Evolutionary conservation across 371 early-diverging fungal genomes (phyloP).

Genomic region (Globomyces sp.): DNA sequence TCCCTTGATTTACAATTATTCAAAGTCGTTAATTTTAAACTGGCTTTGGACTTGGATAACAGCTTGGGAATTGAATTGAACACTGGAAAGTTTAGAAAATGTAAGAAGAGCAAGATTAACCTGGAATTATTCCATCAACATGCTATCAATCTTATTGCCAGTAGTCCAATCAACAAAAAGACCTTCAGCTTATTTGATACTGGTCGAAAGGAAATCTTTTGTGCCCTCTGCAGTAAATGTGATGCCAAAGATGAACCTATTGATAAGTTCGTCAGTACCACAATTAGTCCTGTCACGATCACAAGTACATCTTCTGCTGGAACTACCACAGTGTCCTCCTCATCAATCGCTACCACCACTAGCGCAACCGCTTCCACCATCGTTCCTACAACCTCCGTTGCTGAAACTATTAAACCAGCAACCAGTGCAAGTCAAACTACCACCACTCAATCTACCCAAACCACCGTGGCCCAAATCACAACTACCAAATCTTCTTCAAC

Average conservation of each 20-base stretch:
- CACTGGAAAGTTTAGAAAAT: background rate
- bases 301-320: background rate
- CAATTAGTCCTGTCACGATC: background rate
- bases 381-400: background rate
- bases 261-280: background rate
- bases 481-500: too few relatives aligned
- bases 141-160: conserved; percentile 4
- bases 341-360: background rate
- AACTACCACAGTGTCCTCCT: background rate
- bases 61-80: conserved; percentile 3
- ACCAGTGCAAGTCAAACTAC: background rate
- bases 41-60: conserved; percentile 6
- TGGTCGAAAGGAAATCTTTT: background rate
- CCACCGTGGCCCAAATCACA: too few relatives aligned
- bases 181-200: background rate
- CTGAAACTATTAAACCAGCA: background rate
- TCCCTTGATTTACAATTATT: background rate
- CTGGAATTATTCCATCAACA: background rate
- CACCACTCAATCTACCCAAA: background rate
- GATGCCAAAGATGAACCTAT: background rate
- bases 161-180: background rate
- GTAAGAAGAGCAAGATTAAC: background rate
- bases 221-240: background rate
- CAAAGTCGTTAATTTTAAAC: background rate
- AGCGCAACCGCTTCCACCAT: background rate